phyloP scores from a whole-genome alignment of 495 filamentous ascomycete genomes.

The Corynascus novoguineensis region DNA sequence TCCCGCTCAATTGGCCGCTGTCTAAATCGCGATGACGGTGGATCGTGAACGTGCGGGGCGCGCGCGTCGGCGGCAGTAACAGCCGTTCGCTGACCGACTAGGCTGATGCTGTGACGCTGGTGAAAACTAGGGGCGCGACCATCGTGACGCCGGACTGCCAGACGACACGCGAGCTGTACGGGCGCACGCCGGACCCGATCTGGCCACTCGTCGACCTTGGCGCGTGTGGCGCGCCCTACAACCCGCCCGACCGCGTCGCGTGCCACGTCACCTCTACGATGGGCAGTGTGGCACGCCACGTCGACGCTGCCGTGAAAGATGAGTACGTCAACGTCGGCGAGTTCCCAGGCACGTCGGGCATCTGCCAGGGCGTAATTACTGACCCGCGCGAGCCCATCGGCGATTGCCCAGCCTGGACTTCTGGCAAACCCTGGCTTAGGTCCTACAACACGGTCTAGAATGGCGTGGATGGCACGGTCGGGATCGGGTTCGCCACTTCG shows the following conservation, averaged over 20 bases:
- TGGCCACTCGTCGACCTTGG: constrained; percentile 19
- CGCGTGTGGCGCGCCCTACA: constrained; percentile 24
- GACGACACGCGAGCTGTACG: constrained; percentile 23
- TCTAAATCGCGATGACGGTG: constrained; percentile 9
- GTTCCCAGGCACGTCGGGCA: constrained; percentile 20
- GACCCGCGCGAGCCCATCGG: constrained; percentile 19
- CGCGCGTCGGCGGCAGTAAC: constrained; percentile 2
- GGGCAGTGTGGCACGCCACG: constrained; percentile 4
- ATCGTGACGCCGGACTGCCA: constrained; percentile 21
- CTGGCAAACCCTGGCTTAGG: constrained; percentile 21
- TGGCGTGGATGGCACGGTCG: constrained; percentile 13
- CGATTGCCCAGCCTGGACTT: constrained; percentile 19
- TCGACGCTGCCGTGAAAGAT: constrained; percentile 17
- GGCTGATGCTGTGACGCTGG: constrained; percentile 13
- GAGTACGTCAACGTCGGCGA: constrained; percentile 22
- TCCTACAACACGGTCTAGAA: constrained; percentile 29
- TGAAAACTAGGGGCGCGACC: constrained; percentile 24
- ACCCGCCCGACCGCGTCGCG: constrained; percentile 10
- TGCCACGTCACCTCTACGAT: constrained; percentile 19
- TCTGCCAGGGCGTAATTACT: constrained; percentile 23
- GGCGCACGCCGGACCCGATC: constrained; percentile 18
- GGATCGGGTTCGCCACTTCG: constrained; percentile 20
- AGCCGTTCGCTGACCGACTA: constrained; percentile 1
- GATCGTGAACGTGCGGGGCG: constrained; percentile 16
- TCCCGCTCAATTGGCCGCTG: constrained; percentile 16